phyloP scores from a whole-genome alignment of 495 filamentous ascomycete species.

The Trichoderma gamsii region DNA sequence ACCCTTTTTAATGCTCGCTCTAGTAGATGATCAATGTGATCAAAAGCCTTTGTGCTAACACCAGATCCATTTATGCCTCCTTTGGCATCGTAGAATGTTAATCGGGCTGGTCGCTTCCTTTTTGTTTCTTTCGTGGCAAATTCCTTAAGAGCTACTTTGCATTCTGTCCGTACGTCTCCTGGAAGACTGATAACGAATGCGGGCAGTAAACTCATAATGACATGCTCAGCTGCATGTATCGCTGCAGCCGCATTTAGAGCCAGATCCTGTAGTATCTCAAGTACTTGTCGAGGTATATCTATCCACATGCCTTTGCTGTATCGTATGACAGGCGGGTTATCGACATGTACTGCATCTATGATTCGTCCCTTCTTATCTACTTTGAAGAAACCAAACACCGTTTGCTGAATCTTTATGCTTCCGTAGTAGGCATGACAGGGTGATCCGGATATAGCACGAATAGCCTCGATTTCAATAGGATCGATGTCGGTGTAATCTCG shows the following conservation, averaged over 20 bases:
- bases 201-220: conserved; percentile 76
- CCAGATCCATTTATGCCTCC: conserved; percentile 78
- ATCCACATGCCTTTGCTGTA: conserved; percentile 93
- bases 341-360: conserved; percentile 86
- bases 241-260: conserved; percentile 78
- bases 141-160: conserved; percentile 72
- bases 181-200: conserved; percentile 82
- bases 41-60: conserved; percentile 86
- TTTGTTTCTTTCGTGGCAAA: conserved; percentile 56
- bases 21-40: conserved; percentile 77
- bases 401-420: conserved; percentile 70
- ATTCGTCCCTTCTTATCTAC: conserved; percentile 74
- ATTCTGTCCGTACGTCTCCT: conserved; percentile 87
- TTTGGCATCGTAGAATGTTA: conserved; percentile 94
- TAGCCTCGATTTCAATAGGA: conserved; percentile 76
- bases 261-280: conserved; percentile 67
- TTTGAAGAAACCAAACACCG: conserved; percentile 96
- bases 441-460: conserved; percentile 53
- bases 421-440: conserved; percentile 70
- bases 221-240: conserved; percentile 93
- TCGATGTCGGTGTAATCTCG: conserved; percentile 95
- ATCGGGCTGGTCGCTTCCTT: conserved; percentile 78
- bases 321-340: conserved; percentile 84
- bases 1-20: conserved; percentile 73
- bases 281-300: conserved; percentile 72